phyloP scores from a whole-genome alignment of 2,329 filamentous ascomycete genomes.

The Microcyclosporella mali region DNA sequence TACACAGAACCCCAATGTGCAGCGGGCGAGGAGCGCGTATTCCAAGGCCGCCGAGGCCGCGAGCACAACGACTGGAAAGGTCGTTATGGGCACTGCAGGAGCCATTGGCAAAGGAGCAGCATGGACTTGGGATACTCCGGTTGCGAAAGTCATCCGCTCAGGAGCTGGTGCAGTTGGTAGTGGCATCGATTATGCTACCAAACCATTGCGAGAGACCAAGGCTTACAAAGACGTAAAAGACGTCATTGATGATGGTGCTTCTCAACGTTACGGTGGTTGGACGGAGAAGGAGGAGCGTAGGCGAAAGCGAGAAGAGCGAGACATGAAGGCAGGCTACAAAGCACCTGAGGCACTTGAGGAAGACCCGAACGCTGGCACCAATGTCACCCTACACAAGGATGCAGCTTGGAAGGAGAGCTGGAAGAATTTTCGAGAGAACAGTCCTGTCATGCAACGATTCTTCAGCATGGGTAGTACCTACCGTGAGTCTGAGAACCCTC shows the following conservation, averaged over 20 bases:
- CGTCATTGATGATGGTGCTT: constrained; percentile 94
- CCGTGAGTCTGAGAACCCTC: constrained; percentile 93
- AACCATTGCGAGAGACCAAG: constrained; percentile 88
- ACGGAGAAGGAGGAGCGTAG: constrained; percentile 90
- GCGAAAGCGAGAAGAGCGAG: constrained; percentile 67
- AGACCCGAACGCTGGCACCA: constrained; percentile 89
- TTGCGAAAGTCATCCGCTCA: constrained; percentile 84
- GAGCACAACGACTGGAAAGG: constrained; percentile 68
- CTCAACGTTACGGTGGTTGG: constrained; percentile 93
- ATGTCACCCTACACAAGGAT: constrained; percentile 93
- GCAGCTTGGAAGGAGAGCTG: constrained; percentile 98
- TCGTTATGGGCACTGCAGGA: constrained; percentile 76
- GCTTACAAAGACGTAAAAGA: constrained; percentile 90
- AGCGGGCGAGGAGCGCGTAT: constrained; percentile 78
- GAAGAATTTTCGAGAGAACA: constrained; percentile 88
- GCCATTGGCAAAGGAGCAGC: constrained; percentile 84
- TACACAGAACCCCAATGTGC: constrained; percentile 84
- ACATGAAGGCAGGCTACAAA: constrained; percentile 46
- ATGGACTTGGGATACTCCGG: constrained; percentile 95
- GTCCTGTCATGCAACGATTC: constrained; percentile 78
- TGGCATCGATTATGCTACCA: constrained; percentile 87
- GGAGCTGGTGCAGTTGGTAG: constrained; percentile 80
- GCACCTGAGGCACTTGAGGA: constrained; percentile 62
- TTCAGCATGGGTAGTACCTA: constrained; percentile 83
- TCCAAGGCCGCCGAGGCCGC: constrained; percentile 80